phyloP scores from a whole-genome alignment of 192 early-diverging fungal genomes.

The Umbelopsis sp. region DNA sequence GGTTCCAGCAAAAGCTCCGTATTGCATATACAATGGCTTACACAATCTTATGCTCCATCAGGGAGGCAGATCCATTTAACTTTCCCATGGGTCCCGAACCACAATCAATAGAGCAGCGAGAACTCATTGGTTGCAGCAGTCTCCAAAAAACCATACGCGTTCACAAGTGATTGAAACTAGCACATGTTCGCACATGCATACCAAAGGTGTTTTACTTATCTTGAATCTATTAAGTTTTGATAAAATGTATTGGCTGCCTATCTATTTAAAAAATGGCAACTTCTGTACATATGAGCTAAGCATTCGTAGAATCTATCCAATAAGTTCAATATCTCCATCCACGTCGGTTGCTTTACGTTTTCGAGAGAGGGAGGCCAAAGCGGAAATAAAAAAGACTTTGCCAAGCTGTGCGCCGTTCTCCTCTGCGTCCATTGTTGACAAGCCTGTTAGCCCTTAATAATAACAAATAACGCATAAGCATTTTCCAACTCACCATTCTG shows the following conservation, averaged over 20 bases:
- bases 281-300: not conserved
- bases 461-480: not conserved
- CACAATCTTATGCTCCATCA: too few species aligned
- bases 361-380: not conserved
- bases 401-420: not conserved
- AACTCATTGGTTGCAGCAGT: too few species aligned
- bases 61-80: not conserved
- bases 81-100: conserved; percentile 22
- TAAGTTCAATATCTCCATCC: not conserved
- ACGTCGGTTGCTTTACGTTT: not conserved
- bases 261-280: too few species aligned
- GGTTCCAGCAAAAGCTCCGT: too few species aligned
- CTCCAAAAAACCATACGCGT: too few species aligned
- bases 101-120: too few species aligned
- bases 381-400: conserved; percentile 10
- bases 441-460: not conserved
- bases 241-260: too few species aligned
- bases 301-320: not conserved
- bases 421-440: not conserved
- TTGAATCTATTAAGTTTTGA: too few species aligned
- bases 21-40: too few species aligned
- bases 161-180: too few species aligned
- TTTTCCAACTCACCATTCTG: conserved; percentile 1
- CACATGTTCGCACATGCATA: too few species aligned
- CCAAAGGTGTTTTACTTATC: too few species aligned